These are phyloP conservation scores for Cryphonectria carpinicola DNA, from an alignment of 2,329 filamentous ascomycete genomes.

Conservation along the genomic window DNA sequence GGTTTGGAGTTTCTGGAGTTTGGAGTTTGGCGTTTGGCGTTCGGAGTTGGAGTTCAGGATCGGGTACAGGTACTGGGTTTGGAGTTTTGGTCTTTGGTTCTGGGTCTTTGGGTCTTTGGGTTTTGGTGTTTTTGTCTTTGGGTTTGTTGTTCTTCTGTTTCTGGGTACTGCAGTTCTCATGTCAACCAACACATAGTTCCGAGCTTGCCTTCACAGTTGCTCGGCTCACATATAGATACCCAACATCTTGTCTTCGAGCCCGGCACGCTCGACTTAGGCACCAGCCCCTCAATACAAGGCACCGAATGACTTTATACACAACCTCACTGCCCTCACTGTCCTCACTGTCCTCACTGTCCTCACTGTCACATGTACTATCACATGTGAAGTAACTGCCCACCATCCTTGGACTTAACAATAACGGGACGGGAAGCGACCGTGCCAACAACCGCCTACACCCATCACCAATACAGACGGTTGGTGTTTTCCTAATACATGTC, in stretches of 20 bases:
- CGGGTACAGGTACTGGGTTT: not conserved
- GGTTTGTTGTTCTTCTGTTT: not conserved
- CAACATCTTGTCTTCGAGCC: not conserved
- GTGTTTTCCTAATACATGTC: not conserved
- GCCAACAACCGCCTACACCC: not conserved
- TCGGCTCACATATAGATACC: constrained; percentile 4
- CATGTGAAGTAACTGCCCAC: not conserved
- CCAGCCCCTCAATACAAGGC: constrained; percentile 2
- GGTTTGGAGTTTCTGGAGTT: not conserved
- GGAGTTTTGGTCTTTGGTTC: not conserved
- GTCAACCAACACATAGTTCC: not conserved
- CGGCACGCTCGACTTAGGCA: not conserved
- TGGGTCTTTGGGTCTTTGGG: too few species aligned
- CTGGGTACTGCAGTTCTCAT: not conserved
- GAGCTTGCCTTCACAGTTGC: not conserved
- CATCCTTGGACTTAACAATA: not conserved
- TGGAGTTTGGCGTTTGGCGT: too few species aligned
- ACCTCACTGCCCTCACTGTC: not conserved
- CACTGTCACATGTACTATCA: not conserved
- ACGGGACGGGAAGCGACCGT: not conserved
- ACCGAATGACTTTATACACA: not conserved
- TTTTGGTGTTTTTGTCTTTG: not conserved
- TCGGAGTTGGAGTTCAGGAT: not conserved
- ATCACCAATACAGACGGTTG: not conserved
- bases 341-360: too few species aligned